Base-by-base conservation (phyloP, 768 basidiomycete species). In the Grammothele lineata region DNA sequence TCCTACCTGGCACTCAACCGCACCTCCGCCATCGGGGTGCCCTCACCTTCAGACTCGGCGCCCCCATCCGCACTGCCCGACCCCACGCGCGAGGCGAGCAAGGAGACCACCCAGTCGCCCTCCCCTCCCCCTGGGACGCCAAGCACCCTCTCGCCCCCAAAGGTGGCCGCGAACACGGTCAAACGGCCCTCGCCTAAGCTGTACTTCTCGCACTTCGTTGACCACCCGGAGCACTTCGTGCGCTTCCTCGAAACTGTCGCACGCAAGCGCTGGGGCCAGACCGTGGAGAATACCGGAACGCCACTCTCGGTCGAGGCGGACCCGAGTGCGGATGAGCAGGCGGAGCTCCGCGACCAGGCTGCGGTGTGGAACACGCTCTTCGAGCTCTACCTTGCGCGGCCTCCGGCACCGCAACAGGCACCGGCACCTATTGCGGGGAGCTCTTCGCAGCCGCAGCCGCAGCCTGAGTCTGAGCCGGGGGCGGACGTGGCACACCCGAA, bases 351-450 rank as follows among this genome's bases (percentile, higher is more conserved):
- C 8, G 90, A 94, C 59, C 91, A 92, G 58, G 73, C 77, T 8
- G 85, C 92, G 0, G 83, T 97, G 3, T 97, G 94, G 94, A 96
- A 95, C 66, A 97, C 94, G 9, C 72, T 98, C 2, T 70, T 98
- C 49, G 95, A 99, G 66, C 76, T 99, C 10, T 97, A 97, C 63
- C 76, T 99, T 37, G n/a, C n/a, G n/a, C n/a, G n/a, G n/a, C n/a
- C n/a, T n/a, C n/a, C n/a, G n/a, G n/a, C n/a, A n/a, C n/a, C n/a
- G n/a, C n/a, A n/a, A n/a, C n/a, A n/a, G n/a, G n/a, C n/a, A n/a
- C n/a, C n/a, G n/a, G n/a, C n/a, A n/a, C n/a, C n/a, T n/a, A n/a
- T n/a, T n/a, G n/a, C n/a, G n/a, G n/a, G n/a, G n/a, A n/a, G n/a
- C n/a, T n/a, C n/a, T n/a, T 78, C 83, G 7, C 62, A 75, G 27